Base-by-base conservation (phyloP, 805 yeast species). In the Candida corydali region DNA sequence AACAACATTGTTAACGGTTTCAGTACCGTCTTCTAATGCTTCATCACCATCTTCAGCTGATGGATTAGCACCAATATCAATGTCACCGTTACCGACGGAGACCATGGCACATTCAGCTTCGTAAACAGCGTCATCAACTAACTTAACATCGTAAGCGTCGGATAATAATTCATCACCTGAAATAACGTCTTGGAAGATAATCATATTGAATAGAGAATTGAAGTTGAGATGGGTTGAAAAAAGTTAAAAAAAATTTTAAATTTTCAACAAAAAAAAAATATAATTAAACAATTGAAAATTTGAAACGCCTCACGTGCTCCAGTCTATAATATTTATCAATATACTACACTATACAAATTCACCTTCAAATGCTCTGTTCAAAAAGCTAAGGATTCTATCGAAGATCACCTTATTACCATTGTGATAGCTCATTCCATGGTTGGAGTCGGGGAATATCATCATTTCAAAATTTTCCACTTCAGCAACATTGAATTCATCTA, bases 21-120 rank as follows among this genome's bases (percentile, higher is more conserved):
- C 91, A 55, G 75, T 75, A 70, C 82, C 86, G 37, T 85, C 95
- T 57, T 87, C 98, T 36, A 79, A 64, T 41, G 70, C 89, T 25
- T 84, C 96, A 29, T 69, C 88, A 65, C 73, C 97, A 54, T 75
- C 98, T 75, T 93, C 98, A 53, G 98, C 97, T 59, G 96, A 87
- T 63, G 98, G 97, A 83, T 93, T 93, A 61, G 96, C 98, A 75
- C 98, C 98, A 69, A 93, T 93, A 70, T 93, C 98, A 56, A 93
- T 80, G 63, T 93, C 93, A 59, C 80, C 97, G 63, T 87, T 85
- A 67, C 78, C 81, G 59, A 93, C 87, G 58, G 75, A 82, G 69
- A 93, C 79, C 93, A 88, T 81, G 59, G 78, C 73, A 75, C 97
- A 88, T 82, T 93, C 86, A 52, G 95, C 98, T 78, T 93, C 98